These are phyloP conservation scores for Malassezia brasiliensis DNA, from an alignment of 1,284 basidiomycete genomes.

Conservation along the genomic window DNA sequence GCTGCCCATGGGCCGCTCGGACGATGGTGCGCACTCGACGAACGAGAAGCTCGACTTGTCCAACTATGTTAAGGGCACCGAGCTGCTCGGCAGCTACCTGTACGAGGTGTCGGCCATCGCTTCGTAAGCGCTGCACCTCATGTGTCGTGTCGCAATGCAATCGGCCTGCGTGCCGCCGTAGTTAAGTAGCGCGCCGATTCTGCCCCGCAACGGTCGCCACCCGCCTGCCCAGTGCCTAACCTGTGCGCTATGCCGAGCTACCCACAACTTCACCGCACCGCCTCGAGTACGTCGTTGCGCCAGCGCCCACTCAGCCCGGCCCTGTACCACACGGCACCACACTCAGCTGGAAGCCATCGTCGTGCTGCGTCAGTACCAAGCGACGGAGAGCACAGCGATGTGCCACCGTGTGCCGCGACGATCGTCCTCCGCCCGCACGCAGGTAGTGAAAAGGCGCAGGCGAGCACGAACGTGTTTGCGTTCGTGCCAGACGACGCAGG, in stretches of 20 bases:
- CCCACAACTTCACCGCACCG: background rate
- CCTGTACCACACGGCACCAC: background rate
- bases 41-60: conserved; percentile 90
- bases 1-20: conserved; percentile 67
- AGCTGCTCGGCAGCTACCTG: conserved; percentile 68
- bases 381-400: background rate
- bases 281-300: background rate
- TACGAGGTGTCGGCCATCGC: conserved; percentile 51
- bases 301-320: background rate
- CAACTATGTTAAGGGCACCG: conserved; percentile 76
- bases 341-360: background rate
- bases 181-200: too few species aligned
- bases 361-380: background rate
- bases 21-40: conserved; percentile 81
- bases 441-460: background rate
- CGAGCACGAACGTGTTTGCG: background rate
- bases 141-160: background rate
- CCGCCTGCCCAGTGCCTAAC: too few species aligned
- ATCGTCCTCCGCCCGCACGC: background rate
- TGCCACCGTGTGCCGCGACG: background rate
- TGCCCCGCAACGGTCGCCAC: too few species aligned
- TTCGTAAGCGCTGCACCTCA: background rate
- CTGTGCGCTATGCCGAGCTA: background rate
- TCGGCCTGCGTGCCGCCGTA: too few species aligned
- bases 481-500: background rate